These are phyloP conservation scores for Fonsecaea pedrosoi DNA, from an alignment of 2,329 filamentous ascomycete genomes.

Conservation along the genomic window DNA sequence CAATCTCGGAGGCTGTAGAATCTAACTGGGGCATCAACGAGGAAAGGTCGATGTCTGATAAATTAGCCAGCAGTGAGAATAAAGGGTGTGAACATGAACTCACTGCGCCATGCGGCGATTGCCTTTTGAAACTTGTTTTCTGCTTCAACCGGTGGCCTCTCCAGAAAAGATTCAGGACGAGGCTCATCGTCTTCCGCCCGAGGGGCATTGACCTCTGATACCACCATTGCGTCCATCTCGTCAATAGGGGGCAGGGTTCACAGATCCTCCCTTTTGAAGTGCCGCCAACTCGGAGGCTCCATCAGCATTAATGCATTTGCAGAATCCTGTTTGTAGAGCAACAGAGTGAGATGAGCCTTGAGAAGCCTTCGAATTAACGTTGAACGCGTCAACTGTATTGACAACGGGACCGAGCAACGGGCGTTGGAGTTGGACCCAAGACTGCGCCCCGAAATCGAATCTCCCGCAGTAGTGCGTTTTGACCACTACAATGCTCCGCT, in stretches of 20 bases:
- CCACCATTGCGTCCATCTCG: slow-evolving; percentile 53
- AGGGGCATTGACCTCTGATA: slow-evolving; percentile 50
- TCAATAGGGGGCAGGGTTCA: slow-evolving; percentile 15
- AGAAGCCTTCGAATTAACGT: neutral
- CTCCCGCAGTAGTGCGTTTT: neutral
- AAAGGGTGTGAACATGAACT: slow-evolving; percentile 15
- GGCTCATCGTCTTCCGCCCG: slow-evolving; percentile 43
- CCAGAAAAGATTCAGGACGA: slow-evolving; percentile 40
- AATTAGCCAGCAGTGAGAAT: slow-evolving; percentile 14
- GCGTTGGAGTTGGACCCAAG: neutral
- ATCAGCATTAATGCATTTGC: neutral
- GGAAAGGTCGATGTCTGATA: slow-evolving; percentile 81
- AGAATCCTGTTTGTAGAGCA: neutral
- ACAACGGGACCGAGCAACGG: neutral
- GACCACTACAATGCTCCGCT: neutral
- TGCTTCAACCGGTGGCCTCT: slow-evolving; percentile 56
- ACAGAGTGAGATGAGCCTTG: neutral
- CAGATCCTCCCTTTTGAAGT: neutral
- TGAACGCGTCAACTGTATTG: neutral
- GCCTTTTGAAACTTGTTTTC: slow-evolving; percentile 97
- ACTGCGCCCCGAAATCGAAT: neutral
- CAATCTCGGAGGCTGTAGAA: slow-evolving; percentile 91
- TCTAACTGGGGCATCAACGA: slow-evolving; percentile 84
- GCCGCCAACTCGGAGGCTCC: neutral
- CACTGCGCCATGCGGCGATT: slow-evolving; percentile 95